A percentile compares a stretch with the other conserved stretches of the same genome.
phyloP scores from a whole-genome alignment of 2,329 filamentous ascomycete genomes.

The Neofusicoccum laricinum region DNA sequence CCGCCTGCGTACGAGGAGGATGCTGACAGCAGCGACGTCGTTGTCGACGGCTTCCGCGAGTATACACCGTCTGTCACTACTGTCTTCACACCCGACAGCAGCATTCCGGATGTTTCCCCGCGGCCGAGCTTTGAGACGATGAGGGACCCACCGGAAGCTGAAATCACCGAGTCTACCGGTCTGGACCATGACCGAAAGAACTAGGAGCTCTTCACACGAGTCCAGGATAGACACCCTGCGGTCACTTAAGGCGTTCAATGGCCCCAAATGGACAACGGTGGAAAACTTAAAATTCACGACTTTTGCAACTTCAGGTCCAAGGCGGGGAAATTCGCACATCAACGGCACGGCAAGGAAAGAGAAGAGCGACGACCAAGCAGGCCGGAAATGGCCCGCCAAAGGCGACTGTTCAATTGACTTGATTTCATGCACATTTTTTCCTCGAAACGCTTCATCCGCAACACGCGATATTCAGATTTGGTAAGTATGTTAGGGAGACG shows the following conservation, averaged over 20 bases:
- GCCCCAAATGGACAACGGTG: not conserved
- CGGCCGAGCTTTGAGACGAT: slow-evolving; percentile 38
- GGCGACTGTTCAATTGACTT: not conserved
- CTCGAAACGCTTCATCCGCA: not conserved
- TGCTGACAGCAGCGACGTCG: slow-evolving; percentile 33
- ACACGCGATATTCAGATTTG: not conserved
- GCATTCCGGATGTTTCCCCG: slow-evolving; percentile 37
- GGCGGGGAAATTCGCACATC: not conserved
- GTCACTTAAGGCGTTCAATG: not conserved
- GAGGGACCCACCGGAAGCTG: slow-evolving; percentile 5
- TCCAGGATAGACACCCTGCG: not conserved
- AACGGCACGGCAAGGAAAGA: not conserved
- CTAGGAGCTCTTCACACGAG: not conserved
- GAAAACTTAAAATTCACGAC: not conserved
- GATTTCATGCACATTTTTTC: not conserved
- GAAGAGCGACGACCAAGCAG: not conserved
- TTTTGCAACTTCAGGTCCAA: not conserved
- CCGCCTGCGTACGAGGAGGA: slow-evolving; percentile 45
- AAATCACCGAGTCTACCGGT: not conserved
- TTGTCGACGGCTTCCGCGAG: slow-evolving; percentile 43
- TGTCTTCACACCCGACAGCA: slow-evolving; percentile 38
- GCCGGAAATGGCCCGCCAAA: not conserved
- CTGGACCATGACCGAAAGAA: slow-evolving; percentile 11
- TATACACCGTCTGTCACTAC: slow-evolving; percentile 32
- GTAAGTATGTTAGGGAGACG: not conserved